Evolutionary conservation across 1,284 basidiomycete genomes (phyloP), one percentile per base, ranked within the genome.

Genomic region (Chalciporus piperatoides): DNA sequence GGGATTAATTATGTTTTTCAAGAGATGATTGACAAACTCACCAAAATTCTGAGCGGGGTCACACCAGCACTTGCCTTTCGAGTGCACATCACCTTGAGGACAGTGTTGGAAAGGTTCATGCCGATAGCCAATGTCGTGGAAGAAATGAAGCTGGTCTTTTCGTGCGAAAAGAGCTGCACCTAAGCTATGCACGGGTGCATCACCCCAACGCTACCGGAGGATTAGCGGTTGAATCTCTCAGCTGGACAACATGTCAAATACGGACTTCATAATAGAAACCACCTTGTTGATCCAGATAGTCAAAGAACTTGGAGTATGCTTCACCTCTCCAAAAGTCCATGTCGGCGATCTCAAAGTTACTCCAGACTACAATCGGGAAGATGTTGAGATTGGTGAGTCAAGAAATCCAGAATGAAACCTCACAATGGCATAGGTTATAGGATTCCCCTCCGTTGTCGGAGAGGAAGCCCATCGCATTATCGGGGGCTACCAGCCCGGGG

Each of bases 111-210:
- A 90, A n/a, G 87, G 87, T 54, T 86, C 83, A 51, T 90, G 86
- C 38, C 80, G 76, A 62, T 88, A 89, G 12, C 81, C 77, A 38
- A 73, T 76, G 51, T 78, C 73, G 33, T 71, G 59, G 71, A 92
- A 92, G 70, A 90, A 91, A 65, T 92, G 84, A 47, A 94, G 80
- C 65, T 93, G 85, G 7, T 90, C 84, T 61, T 87, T 90, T 51
- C 73, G 77, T 1, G 86, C 86, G 60, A 94, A 89, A 24, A 94
- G 73, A 1, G 89, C 84, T 0, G 88, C 92, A 28, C 85, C 92
- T 57, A 95, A 90, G 48, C 85, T 89, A 63, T 93, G 91, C 2
- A 93, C 87, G 2, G 90, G 92, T 6, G 93, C 93, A 70, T 97
- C 93, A 36, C 92, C 93, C 91, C 90, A 92, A 32, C 90, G 80